These are phyloP conservation scores for Aureobasidium sp. DNA, from an alignment of 2,329 filamentous ascomycete genomes.

Conservation along the genomic window DNA sequence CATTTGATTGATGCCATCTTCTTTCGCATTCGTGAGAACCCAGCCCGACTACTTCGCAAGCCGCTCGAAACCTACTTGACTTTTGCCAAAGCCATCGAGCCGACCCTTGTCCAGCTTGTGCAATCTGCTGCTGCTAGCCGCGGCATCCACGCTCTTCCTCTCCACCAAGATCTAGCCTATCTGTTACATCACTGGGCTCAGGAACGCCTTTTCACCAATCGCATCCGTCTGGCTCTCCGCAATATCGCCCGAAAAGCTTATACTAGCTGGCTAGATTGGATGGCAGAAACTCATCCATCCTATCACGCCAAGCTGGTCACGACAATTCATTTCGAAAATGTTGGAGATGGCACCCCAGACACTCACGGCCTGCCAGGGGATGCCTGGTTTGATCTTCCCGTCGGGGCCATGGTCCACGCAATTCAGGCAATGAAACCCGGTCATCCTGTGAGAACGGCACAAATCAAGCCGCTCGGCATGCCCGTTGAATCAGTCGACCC, in stretches of 20 bases:
- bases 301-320: not conserved
- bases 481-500: conserved; percentile 9
- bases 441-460: not conserved
- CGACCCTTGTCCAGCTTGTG: not conserved
- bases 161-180: conserved; percentile 6
- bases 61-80: conserved; percentile 5
- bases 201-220: conserved; percentile 10
- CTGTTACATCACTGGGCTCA: conserved; percentile 12
- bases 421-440: conserved; percentile 4
- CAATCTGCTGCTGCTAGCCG: not conserved
- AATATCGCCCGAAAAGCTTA: conserved; percentile 12
- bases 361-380: conserved; percentile 15
- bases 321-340: not conserved
- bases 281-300: not conserved
- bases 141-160: not conserved
- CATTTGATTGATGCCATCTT: conserved; percentile 4
- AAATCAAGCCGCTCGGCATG: conserved; percentile 10
- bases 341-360: not conserved
- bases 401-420: conserved; percentile 6
- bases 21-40: conserved; percentile 8
- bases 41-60: conserved; percentile 1
- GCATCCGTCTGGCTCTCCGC: conserved; percentile 12
- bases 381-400: conserved; percentile 17
- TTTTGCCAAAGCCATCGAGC: conserved; percentile 8
- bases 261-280: conserved; percentile 9